Conservation (phyloP, 2,329 filamentous ascomycete genomes). For the Ilyonectria robusta region DNA sequence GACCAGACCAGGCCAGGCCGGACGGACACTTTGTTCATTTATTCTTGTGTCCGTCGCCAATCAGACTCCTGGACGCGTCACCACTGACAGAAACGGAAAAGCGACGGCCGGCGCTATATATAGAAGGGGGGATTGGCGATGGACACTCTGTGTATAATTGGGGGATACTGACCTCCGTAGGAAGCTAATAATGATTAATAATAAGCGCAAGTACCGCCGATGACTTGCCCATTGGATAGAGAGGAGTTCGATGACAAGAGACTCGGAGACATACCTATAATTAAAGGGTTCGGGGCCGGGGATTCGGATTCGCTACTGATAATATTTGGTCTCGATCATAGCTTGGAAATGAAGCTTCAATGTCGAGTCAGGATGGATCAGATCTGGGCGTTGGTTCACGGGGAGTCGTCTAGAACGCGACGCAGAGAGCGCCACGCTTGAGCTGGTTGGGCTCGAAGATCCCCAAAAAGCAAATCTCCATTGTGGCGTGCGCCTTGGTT, state of each 20-base stretch:
- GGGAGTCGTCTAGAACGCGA: background rate
- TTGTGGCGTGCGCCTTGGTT: background rate
- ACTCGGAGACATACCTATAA: background rate
- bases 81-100: background rate
- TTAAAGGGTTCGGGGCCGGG: background rate
- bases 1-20: background rate
- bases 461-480: background rate
- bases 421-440: background rate
- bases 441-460: background rate
- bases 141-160: conserved; percentile 28
- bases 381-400: background rate
- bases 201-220: conserved; percentile 35
- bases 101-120: conserved; percentile 20
- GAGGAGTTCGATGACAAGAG: background rate
- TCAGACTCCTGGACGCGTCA: background rate
- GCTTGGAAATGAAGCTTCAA: background rate
- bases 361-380: background rate
- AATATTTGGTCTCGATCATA: background rate
- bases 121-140: conserved; percentile 12
- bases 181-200: conserved; percentile 47
- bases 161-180: conserved; percentile 22
- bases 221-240: background rate
- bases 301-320: background rate
- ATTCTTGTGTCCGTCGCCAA: background rate
- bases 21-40: background rate